Evolutionary conservation across 2,329 filamentous ascomycete genomes (phyloP).

Genomic region (Aspergillus transmontanensis): DNA sequence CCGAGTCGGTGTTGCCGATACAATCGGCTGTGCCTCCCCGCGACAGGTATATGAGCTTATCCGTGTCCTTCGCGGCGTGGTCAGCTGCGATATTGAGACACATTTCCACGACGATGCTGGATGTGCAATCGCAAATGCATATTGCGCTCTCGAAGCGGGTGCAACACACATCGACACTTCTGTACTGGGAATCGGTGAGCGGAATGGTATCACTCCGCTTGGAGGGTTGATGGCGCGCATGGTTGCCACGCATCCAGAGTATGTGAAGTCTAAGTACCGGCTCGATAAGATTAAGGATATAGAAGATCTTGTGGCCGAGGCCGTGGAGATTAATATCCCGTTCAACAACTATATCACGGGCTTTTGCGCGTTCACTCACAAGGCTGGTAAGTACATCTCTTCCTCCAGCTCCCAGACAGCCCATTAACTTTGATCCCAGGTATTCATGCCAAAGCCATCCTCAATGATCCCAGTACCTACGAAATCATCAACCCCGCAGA

Average conservation of each 20-base stretch:
- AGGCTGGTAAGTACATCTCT: constrained; percentile 58
- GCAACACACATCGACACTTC: constrained; percentile 73
- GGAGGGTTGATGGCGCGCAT: constrained; percentile 69
- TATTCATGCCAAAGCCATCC: constrained; percentile 81
- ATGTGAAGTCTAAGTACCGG: constrained; percentile 85
- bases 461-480: constrained; percentile 84
- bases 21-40: constrained; percentile 80
- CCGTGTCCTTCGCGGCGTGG: constrained; percentile 74
- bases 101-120: constrained; percentile 95
- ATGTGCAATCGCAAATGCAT: constrained; percentile 85
- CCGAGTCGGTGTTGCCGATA: constrained; percentile 89
- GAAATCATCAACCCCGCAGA: constrained; percentile 88
- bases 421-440: too few species aligned
- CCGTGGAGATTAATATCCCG: constrained; percentile 80
- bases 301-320: constrained; percentile 79
- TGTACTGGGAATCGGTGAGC: constrained; percentile 85
- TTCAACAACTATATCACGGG: constrained; percentile 83
- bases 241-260: constrained; percentile 81
- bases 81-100: constrained; percentile 78
- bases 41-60: constrained; percentile 89
- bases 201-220: constrained; percentile 68
- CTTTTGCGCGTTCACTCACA: constrained; percentile 78
- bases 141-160: constrained; percentile 83
- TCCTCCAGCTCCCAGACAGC: too few species aligned
- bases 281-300: constrained; percentile 86